phyloP scores from a whole-genome alignment of 202 grass and related monocot genomes.

The Dendrocalamus latiflorus region DNA sequence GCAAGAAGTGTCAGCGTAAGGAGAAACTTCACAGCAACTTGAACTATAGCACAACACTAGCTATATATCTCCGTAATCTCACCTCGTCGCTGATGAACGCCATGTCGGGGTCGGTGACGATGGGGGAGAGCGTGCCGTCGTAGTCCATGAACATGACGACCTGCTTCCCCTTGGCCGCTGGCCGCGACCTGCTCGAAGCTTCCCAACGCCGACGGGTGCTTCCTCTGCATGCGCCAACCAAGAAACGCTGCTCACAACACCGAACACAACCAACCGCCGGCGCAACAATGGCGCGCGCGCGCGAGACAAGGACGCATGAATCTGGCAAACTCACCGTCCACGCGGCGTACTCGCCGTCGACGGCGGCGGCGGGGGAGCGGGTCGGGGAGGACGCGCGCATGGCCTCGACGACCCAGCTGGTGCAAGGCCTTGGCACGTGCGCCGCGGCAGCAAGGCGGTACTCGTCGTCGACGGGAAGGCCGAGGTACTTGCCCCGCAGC shows the following conservation, averaged over 20 bases:
- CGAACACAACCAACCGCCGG: not conserved
- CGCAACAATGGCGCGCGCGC: not conserved
- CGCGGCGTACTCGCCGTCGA: constrained; percentile 22
- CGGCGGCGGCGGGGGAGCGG: not conserved
- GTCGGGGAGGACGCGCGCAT: constrained; percentile 55
- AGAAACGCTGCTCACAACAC: not conserved
- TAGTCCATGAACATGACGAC: constrained; percentile 73
- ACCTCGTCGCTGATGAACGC: constrained; percentile 57
- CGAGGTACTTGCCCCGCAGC: not conserved
- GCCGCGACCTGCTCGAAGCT: constrained; percentile 44
- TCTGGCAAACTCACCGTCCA: constrained; percentile 38
- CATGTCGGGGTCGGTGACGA: constrained; percentile 63
- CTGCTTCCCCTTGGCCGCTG: constrained; percentile 33
- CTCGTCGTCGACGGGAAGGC: not conserved
- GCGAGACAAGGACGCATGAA: not conserved
- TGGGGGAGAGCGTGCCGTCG: constrained; percentile 73
- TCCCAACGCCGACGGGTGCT: constrained; percentile 54
- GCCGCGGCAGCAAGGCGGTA: not conserved
- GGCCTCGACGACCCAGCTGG: constrained; percentile 40
- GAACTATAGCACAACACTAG: not conserved
- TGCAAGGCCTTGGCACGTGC: not conserved
- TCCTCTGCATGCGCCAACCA: constrained; percentile 27
- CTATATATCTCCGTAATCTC: not conserved
- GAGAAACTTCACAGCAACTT: not conserved
- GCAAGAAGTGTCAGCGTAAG: not conserved